Evolutionary conservation across 129 eudicot species (phyloP).

Genomic region (Flaveria trinervia): DNA sequence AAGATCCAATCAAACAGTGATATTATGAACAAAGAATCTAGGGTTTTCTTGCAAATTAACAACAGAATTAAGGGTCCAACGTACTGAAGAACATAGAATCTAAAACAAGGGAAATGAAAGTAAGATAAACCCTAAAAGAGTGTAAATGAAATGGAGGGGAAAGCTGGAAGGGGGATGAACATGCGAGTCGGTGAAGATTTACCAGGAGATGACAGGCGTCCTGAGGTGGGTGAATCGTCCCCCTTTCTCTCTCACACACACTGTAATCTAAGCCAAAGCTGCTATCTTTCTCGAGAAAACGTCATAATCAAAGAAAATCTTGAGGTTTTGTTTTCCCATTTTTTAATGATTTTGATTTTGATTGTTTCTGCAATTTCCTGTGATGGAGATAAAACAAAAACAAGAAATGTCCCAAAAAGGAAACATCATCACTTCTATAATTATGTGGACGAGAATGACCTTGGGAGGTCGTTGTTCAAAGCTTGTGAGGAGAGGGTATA

Average conservation of each 20-base stretch:
- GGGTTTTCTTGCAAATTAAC: neutral
- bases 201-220: slow-evolving; percentile 37
- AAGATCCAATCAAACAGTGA: slow-evolving; percentile 30
- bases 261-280: slow-evolving; percentile 10
- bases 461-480: no score
- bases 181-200: slow-evolving; percentile 37
- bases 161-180: neutral
- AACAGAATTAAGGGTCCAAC: neutral
- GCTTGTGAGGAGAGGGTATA: neutral
- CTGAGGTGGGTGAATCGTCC: neutral
- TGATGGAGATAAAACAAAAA: slow-evolving; percentile 23
- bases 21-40: slow-evolving; percentile 11
- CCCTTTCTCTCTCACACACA: slow-evolving; percentile 25
- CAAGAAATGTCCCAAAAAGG: slow-evolving; percentile 15
- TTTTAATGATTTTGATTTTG: neutral
- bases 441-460: slow-evolving; percentile 24
- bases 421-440: neutral
- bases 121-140: slow-evolving; percentile 33
- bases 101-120: slow-evolving; percentile 1
- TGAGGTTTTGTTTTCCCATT: slow-evolving; percentile 24
- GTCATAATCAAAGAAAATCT: slow-evolving; percentile 27
- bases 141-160: neutral
- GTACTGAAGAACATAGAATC: neutral
- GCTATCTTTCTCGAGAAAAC: slow-evolving; percentile 22
- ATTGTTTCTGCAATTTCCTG: slow-evolving; percentile 11